Base-by-base conservation (phyloP, 1,139 yeast genomes). In the Nakaseomyces delphensis region DNA sequence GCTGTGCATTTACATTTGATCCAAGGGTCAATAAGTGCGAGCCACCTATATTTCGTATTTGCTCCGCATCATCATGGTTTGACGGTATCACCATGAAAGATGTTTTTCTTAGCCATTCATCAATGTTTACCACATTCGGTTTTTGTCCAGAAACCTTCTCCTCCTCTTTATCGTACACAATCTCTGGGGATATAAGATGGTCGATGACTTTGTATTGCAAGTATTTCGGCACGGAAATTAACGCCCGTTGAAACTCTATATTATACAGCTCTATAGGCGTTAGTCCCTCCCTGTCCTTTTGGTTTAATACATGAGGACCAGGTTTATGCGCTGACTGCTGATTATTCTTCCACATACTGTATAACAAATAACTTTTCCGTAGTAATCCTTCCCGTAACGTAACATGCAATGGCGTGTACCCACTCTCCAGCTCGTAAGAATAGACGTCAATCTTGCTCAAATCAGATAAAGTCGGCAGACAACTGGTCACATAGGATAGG, bases 341-440 rank as follows among this genome's bases (percentile, higher is more conserved):
- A 15, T 56, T 56, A 11, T 44, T 46, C 79, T 71, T 46, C 83
- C 86, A 56, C 69, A 65, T 52, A 68, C 77, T 35, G 82, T 68
- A 33, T 78, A 79, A 53, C 76, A 74, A 43, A 40, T 56, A 60
- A n/a, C 59, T 52, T 38, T 58, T 59, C 33, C 54, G 47, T 14
- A 60, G 43, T 24, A 54, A 45, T 4, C 60, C 59, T 21, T 42
- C 42, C 36, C 46, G 52, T 28, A 61, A 42, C 4, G 56, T 43
- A 2, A 55, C 46, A 61, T 89, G 96, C 36, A 87, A 66, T 25
- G 87, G 77, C 32, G 85, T 83, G 83, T 95, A 87, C 1, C 87
- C 85, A 56, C 76, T 85, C 60, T 89, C 96, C 44, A 67, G 68
- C 58, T 89, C 96, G 1, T 68, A 63, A 0, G 72, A 59, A 9